Evolutionary conservation across 2,329 filamentous ascomycete genomes (phyloP), one percentile per base, ranked within the genome.

Genomic region (Cercospora citrullina): DNA sequence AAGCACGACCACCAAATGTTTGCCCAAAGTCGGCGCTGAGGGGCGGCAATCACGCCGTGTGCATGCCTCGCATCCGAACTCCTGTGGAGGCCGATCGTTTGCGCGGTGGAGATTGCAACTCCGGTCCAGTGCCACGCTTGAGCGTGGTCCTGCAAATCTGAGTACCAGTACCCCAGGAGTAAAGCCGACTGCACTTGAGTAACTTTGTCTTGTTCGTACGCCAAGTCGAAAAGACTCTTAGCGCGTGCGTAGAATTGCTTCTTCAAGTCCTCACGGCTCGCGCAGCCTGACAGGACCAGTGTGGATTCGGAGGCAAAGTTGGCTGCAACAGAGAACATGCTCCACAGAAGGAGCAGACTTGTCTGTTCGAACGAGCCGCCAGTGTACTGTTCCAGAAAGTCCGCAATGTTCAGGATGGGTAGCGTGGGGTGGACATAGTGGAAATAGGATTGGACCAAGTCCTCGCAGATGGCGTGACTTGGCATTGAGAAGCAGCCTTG

Each of bases 61-160:
- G 51, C 57, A 30, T 65, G 36, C 30, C 51, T 60, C 21, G 63
- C 57, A n/a, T 60, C 55, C 5, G 68, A 66, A 23, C 59, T 33
- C 36, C 68, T 61, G 57, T 70, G 68, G 14, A 70, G 57, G 21
- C 68, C 68, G 26, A 68, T 61, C 33, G 53, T 64, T 21, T 70
- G 68, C 33, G 66, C 64, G 14, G 64, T 64, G 26, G 66, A 66
- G 28, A 70, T 67, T 18, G 68, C 66, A 4, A 70, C 63, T 10
- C 68, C 68, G 0, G 66, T 68, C 68, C 68, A 70, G 53, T 70
- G 67, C 68, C 68, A 70, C 23, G 68, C 58, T n/a, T 68, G 66
- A 10, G 63, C 64, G n/a, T 66, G 63, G 21, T 68, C 57, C n/a
- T 68, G 66, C 23, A 64, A 39, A 30, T 70, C 66, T 12, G 66